Conservation (phyloP, 2,329 filamentous ascomycete species). For the Dactylonectria macrodidyma region DNA sequence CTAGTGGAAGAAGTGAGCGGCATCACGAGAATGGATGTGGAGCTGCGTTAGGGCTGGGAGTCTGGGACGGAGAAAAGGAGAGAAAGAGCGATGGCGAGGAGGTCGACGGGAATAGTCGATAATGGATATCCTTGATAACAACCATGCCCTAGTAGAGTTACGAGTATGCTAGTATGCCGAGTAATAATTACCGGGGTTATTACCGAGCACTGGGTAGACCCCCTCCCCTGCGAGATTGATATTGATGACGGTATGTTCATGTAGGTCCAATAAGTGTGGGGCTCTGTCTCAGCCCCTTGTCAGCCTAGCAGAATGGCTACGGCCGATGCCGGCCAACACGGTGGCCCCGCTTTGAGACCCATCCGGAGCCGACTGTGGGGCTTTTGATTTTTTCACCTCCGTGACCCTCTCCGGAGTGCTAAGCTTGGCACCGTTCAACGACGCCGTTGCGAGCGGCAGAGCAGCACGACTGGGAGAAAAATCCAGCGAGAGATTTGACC, state of each 20-base stretch:
- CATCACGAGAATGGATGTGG: slow-evolving; percentile 56
- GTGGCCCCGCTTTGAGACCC: slow-evolving; percentile 15
- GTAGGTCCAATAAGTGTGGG: slow-evolving; percentile 30
- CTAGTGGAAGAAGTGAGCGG: slow-evolving; percentile 55
- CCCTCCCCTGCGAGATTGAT: slow-evolving; percentile 29
- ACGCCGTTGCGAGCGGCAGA: not conserved
- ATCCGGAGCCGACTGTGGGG: slow-evolving; percentile 42
- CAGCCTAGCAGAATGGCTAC: slow-evolving; percentile 33
- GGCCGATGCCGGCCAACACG: slow-evolving; percentile 42
- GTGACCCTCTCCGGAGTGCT: slow-evolving; percentile 20
- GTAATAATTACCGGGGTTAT: slow-evolving; percentile 40
- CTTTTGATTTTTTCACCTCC: slow-evolving; percentile 14
- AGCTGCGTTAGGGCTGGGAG: slow-evolving; percentile 47
- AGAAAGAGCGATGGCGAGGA: slow-evolving; percentile 30
- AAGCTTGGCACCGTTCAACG: slow-evolving; percentile 6
- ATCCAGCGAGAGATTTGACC: not conserved
- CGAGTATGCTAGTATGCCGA: slow-evolving; percentile 13
- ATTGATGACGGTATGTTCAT: slow-evolving; percentile 38
- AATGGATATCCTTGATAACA: slow-evolving; percentile 28
- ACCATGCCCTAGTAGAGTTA: slow-evolving; percentile 18
- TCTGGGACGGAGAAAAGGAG: slow-evolving; percentile 11
- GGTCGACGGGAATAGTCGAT: slow-evolving; percentile 37
- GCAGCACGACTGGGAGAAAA: not conserved
- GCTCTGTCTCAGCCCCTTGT: slow-evolving; percentile 7
- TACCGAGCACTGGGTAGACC: slow-evolving; percentile 38